Conservation (phyloP, 495 filamentous ascomycete genomes). For the Neurospora pannonica region DNA sequence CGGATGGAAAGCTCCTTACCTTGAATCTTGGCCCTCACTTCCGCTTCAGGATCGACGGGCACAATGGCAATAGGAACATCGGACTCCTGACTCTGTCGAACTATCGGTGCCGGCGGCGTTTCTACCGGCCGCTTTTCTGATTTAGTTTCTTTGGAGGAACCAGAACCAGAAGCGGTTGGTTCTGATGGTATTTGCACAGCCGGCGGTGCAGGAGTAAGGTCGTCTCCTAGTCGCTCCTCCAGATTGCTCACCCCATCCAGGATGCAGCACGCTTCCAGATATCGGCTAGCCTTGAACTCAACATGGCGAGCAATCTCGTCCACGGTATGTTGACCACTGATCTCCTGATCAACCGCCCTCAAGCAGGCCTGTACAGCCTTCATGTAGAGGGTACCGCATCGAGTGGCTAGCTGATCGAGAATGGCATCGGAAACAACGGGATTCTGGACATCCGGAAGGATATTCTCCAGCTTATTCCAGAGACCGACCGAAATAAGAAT, state of each 20-base stretch:
- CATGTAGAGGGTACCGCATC: conserved; percentile 70
- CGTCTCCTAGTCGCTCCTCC: conserved; percentile 35
- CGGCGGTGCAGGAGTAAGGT: conserved; percentile 3
- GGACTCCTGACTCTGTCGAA: too few species aligned
- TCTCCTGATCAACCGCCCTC: conserved; percentile 63
- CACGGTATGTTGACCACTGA: conserved; percentile 22
- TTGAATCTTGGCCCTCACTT: neutral
- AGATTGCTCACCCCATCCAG: conserved; percentile 39
- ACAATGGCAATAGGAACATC: neutral
- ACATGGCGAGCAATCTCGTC: conserved; percentile 34
- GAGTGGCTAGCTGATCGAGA: conserved; percentile 54
- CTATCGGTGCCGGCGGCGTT: too few species aligned
- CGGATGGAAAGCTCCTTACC: conserved; percentile 1
- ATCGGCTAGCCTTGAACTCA: conserved; percentile 33
- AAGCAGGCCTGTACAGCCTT: conserved; percentile 73
- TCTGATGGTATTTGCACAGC: neutral
- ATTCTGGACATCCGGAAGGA: conserved; percentile 33
- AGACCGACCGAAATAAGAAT: conserved; percentile 79
- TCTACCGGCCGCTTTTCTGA: too few species aligned
- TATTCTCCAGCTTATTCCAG: conserved; percentile 67
- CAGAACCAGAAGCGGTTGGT: neutral
- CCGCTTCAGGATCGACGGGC: neutral
- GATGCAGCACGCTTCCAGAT: conserved; percentile 42
- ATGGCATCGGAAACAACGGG: conserved; percentile 33
- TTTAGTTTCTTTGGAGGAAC: conserved; percentile 9